Conservation (phyloP, 2,329 filamentous ascomycete genomes). For the Aspergillus intermedius region DNA sequence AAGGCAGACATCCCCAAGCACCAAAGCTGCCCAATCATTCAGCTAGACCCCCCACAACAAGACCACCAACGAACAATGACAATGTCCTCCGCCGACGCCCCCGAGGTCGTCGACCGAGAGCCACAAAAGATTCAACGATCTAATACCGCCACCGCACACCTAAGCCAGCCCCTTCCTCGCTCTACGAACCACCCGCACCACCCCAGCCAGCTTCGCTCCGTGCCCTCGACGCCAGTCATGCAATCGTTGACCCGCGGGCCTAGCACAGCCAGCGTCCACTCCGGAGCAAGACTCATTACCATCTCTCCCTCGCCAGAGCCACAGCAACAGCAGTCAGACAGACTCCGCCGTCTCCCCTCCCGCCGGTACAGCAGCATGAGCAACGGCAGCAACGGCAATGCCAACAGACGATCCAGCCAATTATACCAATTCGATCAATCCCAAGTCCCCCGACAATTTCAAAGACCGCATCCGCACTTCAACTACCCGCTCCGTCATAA, state of each 20-base stretch:
- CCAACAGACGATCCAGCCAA: slow-evolving; percentile 6
- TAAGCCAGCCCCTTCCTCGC: slow-evolving; percentile 11
- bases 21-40: neutral
- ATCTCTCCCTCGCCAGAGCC: neutral
- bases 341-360: slow-evolving; percentile 8
- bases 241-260: slow-evolving; percentile 5
- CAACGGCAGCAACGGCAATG: too few species aligned
- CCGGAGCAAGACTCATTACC: too few species aligned
- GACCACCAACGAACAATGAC: slow-evolving; percentile 19
- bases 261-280: slow-evolving; percentile 4
- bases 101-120: slow-evolving; percentile 24
- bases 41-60: neutral
- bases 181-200: slow-evolving; percentile 21
- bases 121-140: slow-evolving; percentile 22
- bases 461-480: slow-evolving; percentile 16
- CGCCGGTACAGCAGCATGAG: slow-evolving; percentile 2
- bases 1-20: neutral
- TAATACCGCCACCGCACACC: slow-evolving; percentile 10
- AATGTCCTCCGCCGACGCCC: slow-evolving; percentile 29
- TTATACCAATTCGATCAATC: slow-evolving; percentile 22
- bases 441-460: slow-evolving; percentile 21
- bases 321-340: slow-evolving; percentile 1
- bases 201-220: slow-evolving; percentile 16
- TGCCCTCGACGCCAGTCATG: slow-evolving; percentile 9
- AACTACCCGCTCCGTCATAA: slow-evolving; percentile 15